Evolutionary conservation across 345 rosid species (phyloP), one percentile per base, ranked within the genome.

Genomic region (Salix brachista): DNA sequence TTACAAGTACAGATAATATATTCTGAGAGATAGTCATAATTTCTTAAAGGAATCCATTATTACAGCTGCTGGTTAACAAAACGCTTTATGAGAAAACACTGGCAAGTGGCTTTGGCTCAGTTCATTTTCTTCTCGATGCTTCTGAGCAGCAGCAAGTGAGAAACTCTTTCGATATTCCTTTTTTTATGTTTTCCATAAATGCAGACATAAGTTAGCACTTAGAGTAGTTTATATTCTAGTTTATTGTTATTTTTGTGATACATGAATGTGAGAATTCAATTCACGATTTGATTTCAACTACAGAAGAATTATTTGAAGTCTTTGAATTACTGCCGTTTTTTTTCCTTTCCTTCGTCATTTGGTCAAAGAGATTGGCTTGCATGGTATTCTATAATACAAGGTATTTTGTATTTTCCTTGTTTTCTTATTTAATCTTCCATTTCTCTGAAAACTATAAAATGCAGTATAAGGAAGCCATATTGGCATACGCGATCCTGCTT

Each of bases 81-180:
- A 91, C 98, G 23, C 97, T 94, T 54, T 94, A 94, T 68, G 97
- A 91, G 92, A 94, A 91, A 90, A 94, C 98, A 32, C 83, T 92
- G 82, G 98, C 97, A 41, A 92, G 98, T 87, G 99, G 97, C 67
- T 95, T 92, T 72, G 97, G 97, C 74, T 84, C 99, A 13, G 91
- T 95, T 79, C 93, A 95, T 83, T 92, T 95, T 83, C 97, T 94
- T 85, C 79, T 94, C 83, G 98, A 94, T 86, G 98, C 97, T 79
- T 91, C 98, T 23, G 97, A 94, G 84, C 97, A 94, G 84, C 98
- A 94, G 83, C 97, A 92, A 83, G 98, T 87, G 77, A 86, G 87
- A 82, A 70, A 37, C 39, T 67, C 74, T 68, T 74, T 16, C 64
- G 39, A 70, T 69, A 18, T 67, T 69, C 32, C 23, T 70, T 74